Evolutionary conservation across 148 eudicot species (phyloP), one percentile per base, ranked within the genome.

Genomic region (Euryodendron excelsum): DNA sequence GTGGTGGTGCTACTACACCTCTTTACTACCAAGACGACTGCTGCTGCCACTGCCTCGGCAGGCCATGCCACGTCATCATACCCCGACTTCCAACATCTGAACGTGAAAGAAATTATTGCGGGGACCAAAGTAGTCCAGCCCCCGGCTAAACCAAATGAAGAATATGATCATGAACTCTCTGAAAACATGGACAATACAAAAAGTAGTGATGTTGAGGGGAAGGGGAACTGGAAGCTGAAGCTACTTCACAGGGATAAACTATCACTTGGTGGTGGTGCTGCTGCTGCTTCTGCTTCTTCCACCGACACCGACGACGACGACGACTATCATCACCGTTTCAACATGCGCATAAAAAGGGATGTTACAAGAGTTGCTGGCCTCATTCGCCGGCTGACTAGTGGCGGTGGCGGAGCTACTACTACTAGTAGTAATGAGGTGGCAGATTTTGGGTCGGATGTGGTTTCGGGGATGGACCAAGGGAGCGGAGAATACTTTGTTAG

Each of bases 401-500:
- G 60, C 14, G 48, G 74, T 0, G 69, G 81, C 4, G 48, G 79
- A 0, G 61, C 55, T 30, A 70, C 25, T 2, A 67, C 71, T 52
- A 80, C 74, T 3, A 3, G 13, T 37, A 25, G 30, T 30, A 86
- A 86, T 30, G 78, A 86, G 65, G 82, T 72, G 63, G 86, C 78
- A 41, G 90, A 77, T 47, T 92, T 92, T 59, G 97, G 95, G 82
- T 78, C 91, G 27, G 93, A 88, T 0, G 91, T 94, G 50, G 84
- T 92, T 20, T 94, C 98, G 2, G 98, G 98, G 7, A 92, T 91
- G 92, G 92, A 92, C 4, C 90, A 92, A 79, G 98, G 98, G 4
- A 92, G 97, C 76, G 98, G 98, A 0, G 98, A 94, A 73, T 94
- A 92, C 65, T 94, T 94, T 69, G 93, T 94, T 0, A 77, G 98